A percentile compares a stretch with the other conserved stretches of the same genome.
phyloP scores from a whole-genome alignment of 192 early-diverging fungal genomes.

The Diversispora epigaea region DNA sequence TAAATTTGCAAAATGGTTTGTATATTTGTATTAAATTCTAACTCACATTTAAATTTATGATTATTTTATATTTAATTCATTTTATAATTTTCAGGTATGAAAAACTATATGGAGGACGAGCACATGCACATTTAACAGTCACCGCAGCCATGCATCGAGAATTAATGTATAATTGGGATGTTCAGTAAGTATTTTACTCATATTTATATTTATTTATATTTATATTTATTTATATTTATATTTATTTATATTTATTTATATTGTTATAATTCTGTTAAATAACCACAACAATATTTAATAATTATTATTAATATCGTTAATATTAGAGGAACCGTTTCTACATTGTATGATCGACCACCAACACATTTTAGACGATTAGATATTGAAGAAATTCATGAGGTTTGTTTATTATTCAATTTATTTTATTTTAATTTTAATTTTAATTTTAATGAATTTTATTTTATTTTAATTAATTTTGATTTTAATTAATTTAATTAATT shows the following conservation, averaged over 20 bases:
- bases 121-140: conserved; percentile 83
- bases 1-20: conserved; percentile 48
- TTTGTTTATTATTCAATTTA: no score
- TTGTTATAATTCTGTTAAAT: no score
- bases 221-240: no score
- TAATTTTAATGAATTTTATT: no score
- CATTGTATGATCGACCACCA: conserved; percentile 83
- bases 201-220: neutral
- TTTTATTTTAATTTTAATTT: no score
- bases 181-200: conserved; percentile 50
- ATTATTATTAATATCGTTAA: no score
- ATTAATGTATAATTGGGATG: conserved; percentile 58
- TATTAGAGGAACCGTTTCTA: conserved; percentile 69
- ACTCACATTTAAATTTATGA: neutral
- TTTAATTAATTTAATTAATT: no score
- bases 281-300: no score
- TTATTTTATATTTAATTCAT: conserved; percentile 13
- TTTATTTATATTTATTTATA: no score
- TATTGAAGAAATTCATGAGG: conserved; percentile 66
- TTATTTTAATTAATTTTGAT: no score
- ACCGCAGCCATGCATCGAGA: conserved; percentile 78
- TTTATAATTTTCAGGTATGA: conserved; percentile 53
- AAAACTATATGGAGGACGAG: conserved; percentile 57
- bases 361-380: conserved; percentile 69
- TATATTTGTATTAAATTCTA: conserved; percentile 24